A percentile compares a stretch with the other conserved stretches of the same genome.
Evolutionary conservation across 495 filamentous ascomycete genomes (phyloP).

Genomic region (Margaritispora aquatica): DNA sequence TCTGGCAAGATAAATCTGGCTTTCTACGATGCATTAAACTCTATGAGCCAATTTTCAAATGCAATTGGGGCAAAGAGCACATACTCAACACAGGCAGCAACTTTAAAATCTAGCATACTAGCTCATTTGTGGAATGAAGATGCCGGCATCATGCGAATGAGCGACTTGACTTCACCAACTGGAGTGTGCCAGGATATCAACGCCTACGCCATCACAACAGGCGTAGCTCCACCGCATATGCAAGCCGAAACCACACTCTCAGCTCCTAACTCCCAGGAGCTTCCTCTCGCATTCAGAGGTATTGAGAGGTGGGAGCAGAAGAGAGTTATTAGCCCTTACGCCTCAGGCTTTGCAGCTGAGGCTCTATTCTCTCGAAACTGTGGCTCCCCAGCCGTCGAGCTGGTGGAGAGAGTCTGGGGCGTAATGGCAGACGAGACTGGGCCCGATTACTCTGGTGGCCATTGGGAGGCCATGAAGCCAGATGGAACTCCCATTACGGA

Average conservation of each 20-base stretch:
- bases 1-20: constrained; percentile 17
- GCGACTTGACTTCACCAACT: neutral
- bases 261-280: neutral
- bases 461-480: constrained; percentile 16
- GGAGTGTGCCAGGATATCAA: constrained; percentile 16
- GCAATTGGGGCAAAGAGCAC: neutral
- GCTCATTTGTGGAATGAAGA: constrained; percentile 10
- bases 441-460: constrained; percentile 14
- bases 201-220: constrained; percentile 8
- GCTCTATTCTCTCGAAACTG: constrained; percentile 4
- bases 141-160: constrained; percentile 8
- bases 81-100: neutral
- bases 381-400: neutral
- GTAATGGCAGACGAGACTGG: constrained; percentile 8
- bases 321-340: constrained; percentile 15
- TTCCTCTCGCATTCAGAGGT: constrained; percentile 10
- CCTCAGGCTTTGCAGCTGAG: constrained; percentile 14
- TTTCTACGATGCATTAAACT: constrained; percentile 12
- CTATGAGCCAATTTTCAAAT: constrained; percentile 10
- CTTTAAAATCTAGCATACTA: constrained; percentile 4
- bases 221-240: constrained; percentile 3
- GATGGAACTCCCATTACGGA: constrained; percentile 5
- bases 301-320: constrained; percentile 7
- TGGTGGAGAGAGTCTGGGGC: constrained; percentile 10
- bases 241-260: neutral